Evolutionary conservation across 2,329 filamentous ascomycete species (phyloP).

Genomic region (Phyllosticta citriasiana): DNA sequence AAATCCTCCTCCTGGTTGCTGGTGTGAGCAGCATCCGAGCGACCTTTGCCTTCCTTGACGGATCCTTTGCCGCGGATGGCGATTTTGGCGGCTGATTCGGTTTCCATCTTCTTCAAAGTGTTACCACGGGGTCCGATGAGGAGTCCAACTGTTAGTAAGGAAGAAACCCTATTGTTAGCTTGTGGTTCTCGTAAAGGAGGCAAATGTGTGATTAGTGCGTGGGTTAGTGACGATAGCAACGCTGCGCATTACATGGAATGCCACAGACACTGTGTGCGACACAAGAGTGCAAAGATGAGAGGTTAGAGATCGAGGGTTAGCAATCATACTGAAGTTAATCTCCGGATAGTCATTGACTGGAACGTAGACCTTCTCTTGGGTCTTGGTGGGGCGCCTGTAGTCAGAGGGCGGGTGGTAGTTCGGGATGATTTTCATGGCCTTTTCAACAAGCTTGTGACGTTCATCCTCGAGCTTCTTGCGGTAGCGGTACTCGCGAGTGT

Average conservation of each 20-base stretch:
- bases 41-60: slow-evolving; percentile 98
- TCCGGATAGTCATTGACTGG: slow-evolving; percentile 99
- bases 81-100: slow-evolving; percentile 95
- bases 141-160: slow-evolving; percentile 88
- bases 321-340: slow-evolving; percentile 99
- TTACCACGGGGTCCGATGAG: slow-evolving; percentile 99
- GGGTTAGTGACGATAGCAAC: slow-evolving; percentile 33
- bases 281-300: slow-evolving; percentile 30
- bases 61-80: slow-evolving; percentile 99
- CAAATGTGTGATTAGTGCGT: slow-evolving; percentile 10
- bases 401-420: slow-evolving; percentile 98
- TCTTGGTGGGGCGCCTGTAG: slow-evolving; percentile 98
- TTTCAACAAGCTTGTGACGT: slow-evolving; percentile 96
- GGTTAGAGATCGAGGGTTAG: slow-evolving; percentile 69
- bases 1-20: slow-evolving; percentile 99
- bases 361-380: slow-evolving; percentile 99
- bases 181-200: slow-evolving; percentile 16
- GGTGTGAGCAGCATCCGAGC: slow-evolving; percentile 95
- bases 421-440: slow-evolving; percentile 98
- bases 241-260: slow-evolving; percentile 26
- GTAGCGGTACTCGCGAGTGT: slow-evolving; percentile 97
- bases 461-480: slow-evolving; percentile 97
- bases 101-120: slow-evolving; percentile 99
- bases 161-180: slow-evolving; percentile 85
- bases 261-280: slow-evolving; percentile 15